These are phyloP conservation scores for Apiotrichum mycotoxinovorans DNA, from an alignment of 1,284 basidiomycete genomes.

Conservation along the genomic window DNA sequence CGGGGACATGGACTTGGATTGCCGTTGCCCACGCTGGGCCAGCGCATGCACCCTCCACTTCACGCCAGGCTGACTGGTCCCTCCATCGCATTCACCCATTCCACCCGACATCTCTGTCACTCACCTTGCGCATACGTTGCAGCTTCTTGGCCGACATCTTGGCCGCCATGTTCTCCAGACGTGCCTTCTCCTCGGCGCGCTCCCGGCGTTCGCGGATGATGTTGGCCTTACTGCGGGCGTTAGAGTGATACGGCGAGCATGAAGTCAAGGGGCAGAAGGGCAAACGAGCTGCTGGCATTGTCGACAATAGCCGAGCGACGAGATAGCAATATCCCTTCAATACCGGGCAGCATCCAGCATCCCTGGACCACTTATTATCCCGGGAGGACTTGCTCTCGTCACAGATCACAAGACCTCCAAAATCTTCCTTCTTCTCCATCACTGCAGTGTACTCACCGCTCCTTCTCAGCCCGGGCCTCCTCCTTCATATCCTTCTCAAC, in stretches of 20 bases:
- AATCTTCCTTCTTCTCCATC: neutral
- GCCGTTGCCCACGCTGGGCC: too few relatives aligned
- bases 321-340: neutral
- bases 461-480: constrained; percentile 42
- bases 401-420: neutral
- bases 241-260: neutral
- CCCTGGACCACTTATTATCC: too few relatives aligned
- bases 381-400: neutral
- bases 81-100: too few relatives aligned
- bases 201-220: constrained; percentile 46
- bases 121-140: constrained; percentile 51
- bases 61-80: too few relatives aligned
- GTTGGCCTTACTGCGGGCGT: constrained; percentile 34
- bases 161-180: constrained; percentile 46
- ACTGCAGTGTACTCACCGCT: constrained; percentile 36
- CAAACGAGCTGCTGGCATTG: neutral
- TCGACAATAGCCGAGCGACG: neutral
- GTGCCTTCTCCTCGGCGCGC: constrained; percentile 45
- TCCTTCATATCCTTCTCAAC: constrained; percentile 49
- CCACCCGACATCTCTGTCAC: too few relatives aligned
- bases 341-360: too few relatives aligned
- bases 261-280: neutral
- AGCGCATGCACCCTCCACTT: too few relatives aligned
- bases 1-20: too few relatives aligned
- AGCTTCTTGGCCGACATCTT: constrained; percentile 52